Base-by-base conservation (phyloP, 2,329 filamentous ascomycete genomes). In the Acephala macrosclerotiorum region DNA sequence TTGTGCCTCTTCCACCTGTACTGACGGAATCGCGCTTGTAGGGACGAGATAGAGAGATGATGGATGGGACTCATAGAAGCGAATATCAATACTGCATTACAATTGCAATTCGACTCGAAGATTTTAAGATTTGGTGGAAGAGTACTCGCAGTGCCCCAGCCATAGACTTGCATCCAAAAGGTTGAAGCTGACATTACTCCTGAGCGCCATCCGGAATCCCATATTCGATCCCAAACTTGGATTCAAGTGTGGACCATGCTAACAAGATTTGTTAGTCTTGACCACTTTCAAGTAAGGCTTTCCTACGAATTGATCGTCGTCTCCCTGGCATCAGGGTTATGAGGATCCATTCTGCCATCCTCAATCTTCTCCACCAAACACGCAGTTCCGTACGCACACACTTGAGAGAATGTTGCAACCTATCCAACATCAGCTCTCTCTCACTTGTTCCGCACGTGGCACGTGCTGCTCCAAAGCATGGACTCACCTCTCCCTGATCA, bases 341-440 rank as follows among this genome's bases (percentile, higher is more conserved):
- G 16, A 18, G 40, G n/a, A 20, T 49, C 20, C 45, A 7, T 49
- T 14, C n/a, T 16, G 40, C 7, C 33, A 26, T 60, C 78, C 14
- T 85, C 82, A 63, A 87, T 75, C 78, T 84, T 87, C 77, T 88
- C 85, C 29, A 88, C 80, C 14, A 86, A 70, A 59, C 82, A 84
- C 2, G 86, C 87, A 3, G 86, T 89, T 2, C 87, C 86, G 72
- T 88, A 89, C 0, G 85, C 86, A 66, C 84, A 86, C 47, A 85
- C 84, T 77, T 88, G 86, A 2, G 84, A 84, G 71, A 85, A 88
- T 1, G 82, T 81, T 33, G 80, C 83, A 68, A 87, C 76, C 66
- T 65, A 58, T 11, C 20, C 18, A n/a, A 29, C 5, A 20, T 57
- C 47, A 58, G 20, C 55, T 11, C 25, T n/a, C 22, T 5, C 22